Base-by-base conservation (phyloP, 352 stramenopile genomes). In the Pythium insidiosum region DNA sequence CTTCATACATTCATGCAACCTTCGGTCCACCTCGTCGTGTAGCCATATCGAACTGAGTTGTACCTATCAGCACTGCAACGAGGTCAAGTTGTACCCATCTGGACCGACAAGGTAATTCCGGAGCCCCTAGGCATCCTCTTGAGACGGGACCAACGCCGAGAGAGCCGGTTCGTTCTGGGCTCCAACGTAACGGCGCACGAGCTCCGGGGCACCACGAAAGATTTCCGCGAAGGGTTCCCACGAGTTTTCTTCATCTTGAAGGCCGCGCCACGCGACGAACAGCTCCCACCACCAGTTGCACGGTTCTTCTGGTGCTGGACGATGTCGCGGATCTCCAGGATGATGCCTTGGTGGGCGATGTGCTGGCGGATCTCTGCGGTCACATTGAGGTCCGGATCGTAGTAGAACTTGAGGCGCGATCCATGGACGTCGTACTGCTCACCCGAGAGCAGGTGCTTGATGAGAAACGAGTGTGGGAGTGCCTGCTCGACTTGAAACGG, bases 351-450 rank as follows among this genome's bases (percentile, higher is more conserved):
- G 2, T 19, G 4, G 5, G 31, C 37, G 19, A 57, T 28, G 24
- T 57, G 47, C 12, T 57, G 22, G 20, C 40, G 35, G 4, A 58
- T 10, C 26, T 62, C 35, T 12, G 19, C 33, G 2, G 47, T 50
- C 18, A 51, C 43, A 23, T 58, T 35, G 26, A 58, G 29, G 3
- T 54, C 49, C 3, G 22, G 6, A 12, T 63, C 43, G 21, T 21
- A 16, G 40, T 61, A 58, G 19, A 53, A 47, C 41, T 58, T 53
- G 1, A 58, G 35, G 2, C 43, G 45, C n/a, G 43, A 54, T 1
- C 43, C 50, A 53, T 61, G 44, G 3, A 59, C 56, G 19, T 65
- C 56, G 18, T 43, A 47, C 13, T 31, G 21, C 5, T 53, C 50
- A 19, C 33, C 28, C n/a, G 49, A 50, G 26, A 65, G 31, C 23